Percentiles rank a stretch among this genome's conserved stretches.
Evolutionary conservation across 148 eudicot species (phyloP).

Genomic region (Dysphania ambrosioides): DNA sequence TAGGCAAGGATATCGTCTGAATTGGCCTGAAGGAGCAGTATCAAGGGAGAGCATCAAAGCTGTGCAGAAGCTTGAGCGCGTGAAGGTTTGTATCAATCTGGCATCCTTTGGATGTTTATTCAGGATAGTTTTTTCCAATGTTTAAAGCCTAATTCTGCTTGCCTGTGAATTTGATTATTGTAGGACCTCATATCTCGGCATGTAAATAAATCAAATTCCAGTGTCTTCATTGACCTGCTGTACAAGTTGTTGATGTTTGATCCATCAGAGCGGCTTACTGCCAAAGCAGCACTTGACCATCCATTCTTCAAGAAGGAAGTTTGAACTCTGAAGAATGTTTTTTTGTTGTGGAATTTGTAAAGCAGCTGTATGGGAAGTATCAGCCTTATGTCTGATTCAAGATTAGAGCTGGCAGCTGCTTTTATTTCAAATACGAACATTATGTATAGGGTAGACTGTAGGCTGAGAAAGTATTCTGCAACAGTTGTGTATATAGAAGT

Average conservation of each 20-base stretch:
- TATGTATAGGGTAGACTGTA: neutral
- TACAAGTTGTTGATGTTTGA: slow-evolving; percentile 64
- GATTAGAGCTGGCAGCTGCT: neutral
- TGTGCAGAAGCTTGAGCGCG: slow-evolving; percentile 56
- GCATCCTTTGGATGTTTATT: neutral
- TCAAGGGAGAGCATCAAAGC: slow-evolving; percentile 82
- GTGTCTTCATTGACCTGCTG: slow-evolving; percentile 49
- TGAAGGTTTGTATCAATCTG: slow-evolving; percentile 44
- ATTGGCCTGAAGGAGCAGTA: slow-evolving; percentile 88
- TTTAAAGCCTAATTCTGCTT: neutral
- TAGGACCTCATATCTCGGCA: slow-evolving; percentile 60
- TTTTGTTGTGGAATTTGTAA: neutral
- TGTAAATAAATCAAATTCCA: slow-evolving; percentile 42
- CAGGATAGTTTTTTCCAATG: neutral
- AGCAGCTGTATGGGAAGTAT: neutral
- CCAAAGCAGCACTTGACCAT: slow-evolving; percentile 61
- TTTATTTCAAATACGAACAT: neutral
- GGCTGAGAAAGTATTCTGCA: neutral
- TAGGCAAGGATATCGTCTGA: slow-evolving; percentile 54
- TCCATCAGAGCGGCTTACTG: slow-evolving; percentile 62
- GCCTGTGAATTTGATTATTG: slow-evolving; percentile 17
- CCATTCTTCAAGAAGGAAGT: slow-evolving; percentile 45
- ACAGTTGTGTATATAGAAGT: neutral
- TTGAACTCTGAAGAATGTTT: neutral
- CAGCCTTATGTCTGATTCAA: slow-evolving; percentile 1